Base-by-base conservation (phyloP, 257 asterid species). In the Solanum dulcamara region DNA sequence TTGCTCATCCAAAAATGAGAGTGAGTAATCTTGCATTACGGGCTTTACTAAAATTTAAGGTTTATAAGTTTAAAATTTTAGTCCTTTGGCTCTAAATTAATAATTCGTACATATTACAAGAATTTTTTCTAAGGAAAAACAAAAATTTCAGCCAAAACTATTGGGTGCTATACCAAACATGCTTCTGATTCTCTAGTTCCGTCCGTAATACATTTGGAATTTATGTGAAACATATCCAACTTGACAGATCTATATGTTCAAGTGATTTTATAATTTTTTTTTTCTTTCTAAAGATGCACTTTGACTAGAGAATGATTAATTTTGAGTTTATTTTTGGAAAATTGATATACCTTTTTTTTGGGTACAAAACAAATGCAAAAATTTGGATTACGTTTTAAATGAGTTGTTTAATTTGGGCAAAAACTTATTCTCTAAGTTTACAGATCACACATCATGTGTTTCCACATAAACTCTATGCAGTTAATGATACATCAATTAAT, bases 1-100 rank as follows among this genome's bases (percentile, higher is more conserved):
- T 75, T 71, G 91, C 92, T 35, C 85, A 89, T 40, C 84, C 79
- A 38, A 87, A 40, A 12, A 84, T 84, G 87, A 90, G 86, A 90
- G 92, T 90, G 70, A 77, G 62, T 15, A 13, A 3, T 75, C 62
- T 26, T 59, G 67, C 67, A 59, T 59, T 4, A 24, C 11, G 2
- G 0, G 1, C 9, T 13, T 3, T 38, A 17, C 10, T 0, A 28
- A 2, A 7, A 62, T 62, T 62, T 62, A 30, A 62, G 28, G 2
- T 62, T 62, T 13, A 57, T 22, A 9, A 4, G 13, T 59, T 59
- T 3, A 4, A 22, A 5, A 60, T 11, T 60, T 24, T 60, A 10
- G 9, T 62, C 18, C 0, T 62, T 62, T 5, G 0, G 9, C n/a
- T 59, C 8, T 4, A 0, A 28, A 26, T 62, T 62, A 32, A 64